These are phyloP conservation scores for Anisogramma anomala DNA, from an alignment of 2,329 filamentous ascomycete species.

Conservation along the genomic window DNA sequence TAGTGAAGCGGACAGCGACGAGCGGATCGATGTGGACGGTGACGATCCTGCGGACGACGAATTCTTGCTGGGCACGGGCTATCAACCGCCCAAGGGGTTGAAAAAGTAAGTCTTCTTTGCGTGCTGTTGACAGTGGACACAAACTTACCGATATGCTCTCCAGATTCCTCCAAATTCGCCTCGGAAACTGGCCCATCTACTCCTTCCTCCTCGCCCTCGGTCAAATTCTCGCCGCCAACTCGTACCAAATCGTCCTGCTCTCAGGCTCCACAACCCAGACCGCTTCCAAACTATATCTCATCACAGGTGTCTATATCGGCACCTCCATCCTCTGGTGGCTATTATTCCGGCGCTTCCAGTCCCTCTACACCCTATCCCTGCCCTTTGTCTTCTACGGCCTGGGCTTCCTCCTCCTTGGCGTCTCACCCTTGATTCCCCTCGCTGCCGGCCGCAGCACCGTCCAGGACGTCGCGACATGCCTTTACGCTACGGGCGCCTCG, in stretches of 20 bases:
- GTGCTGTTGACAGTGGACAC: background rate
- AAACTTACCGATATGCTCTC: background rate
- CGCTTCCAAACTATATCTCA: conserved; percentile 46
- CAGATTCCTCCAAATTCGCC: conserved; percentile 34
- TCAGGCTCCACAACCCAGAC: conserved; percentile 50
- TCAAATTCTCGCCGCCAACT: conserved; percentile 54
- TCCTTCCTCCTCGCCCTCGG: conserved; percentile 50
- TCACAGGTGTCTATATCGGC: conserved; percentile 46
- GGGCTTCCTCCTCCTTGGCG: conserved; percentile 51
- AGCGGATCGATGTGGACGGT: background rate
- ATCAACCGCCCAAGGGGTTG: conserved; percentile 44
- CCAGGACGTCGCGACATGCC: conserved; percentile 48
- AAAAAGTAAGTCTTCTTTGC: conserved; percentile 26
- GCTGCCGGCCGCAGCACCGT: conserved; percentile 26
- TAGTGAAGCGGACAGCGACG: background rate
- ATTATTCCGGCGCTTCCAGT: conserved; percentile 45
- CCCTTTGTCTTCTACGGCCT: conserved; percentile 53
- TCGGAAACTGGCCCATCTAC: conserved; percentile 54
- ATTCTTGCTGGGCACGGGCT: conserved; percentile 44
- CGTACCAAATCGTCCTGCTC: conserved; percentile 55
- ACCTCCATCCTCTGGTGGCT: conserved; percentile 52
- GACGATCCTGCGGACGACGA: conserved; percentile 21
- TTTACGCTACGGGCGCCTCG: conserved; percentile 51
- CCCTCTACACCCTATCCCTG: conserved; percentile 44
- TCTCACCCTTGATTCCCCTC: conserved; percentile 41